A percentile compares a stretch with the other conserved stretches of the same genome.
Conservation (phyloP, 139 green algal genomes). For the Closterium sp. region DNA sequence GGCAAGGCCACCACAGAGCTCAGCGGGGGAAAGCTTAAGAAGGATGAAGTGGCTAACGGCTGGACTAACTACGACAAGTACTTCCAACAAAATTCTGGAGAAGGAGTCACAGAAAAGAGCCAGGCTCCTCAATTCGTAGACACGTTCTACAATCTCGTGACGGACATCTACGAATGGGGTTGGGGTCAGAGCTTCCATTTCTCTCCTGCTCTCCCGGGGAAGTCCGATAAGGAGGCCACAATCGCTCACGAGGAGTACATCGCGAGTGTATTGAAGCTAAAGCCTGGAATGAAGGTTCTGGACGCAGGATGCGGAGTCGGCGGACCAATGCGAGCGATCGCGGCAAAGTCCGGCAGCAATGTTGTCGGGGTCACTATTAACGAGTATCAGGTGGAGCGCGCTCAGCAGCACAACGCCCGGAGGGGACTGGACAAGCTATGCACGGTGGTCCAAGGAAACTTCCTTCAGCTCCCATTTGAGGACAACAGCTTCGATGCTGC, state of each 20-base stretch:
- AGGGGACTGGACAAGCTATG: constrained; percentile 66
- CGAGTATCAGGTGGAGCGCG: constrained; percentile 87
- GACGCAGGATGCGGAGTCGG: constrained; percentile 97
- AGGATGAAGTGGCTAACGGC: constrained; percentile 47
- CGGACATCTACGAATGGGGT: constrained; percentile 98
- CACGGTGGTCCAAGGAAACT: constrained; percentile 87
- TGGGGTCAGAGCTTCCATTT: constrained; percentile 99
- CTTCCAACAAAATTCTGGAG: constrained; percentile 47
- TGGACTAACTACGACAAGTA: constrained; percentile 55
- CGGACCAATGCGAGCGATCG: constrained; percentile 94
- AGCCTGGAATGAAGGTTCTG: constrained; percentile 73
- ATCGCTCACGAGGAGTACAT: constrained; percentile 77
- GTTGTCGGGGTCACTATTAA: constrained; percentile 98
- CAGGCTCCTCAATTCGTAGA: constrained; percentile 47
- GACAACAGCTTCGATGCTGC: constrained; percentile 82
- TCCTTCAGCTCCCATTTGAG: constrained; percentile 91
- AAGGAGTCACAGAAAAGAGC: constrained; percentile 32
- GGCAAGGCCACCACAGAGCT: constrained; percentile 39
- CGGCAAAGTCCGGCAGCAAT: constrained; percentile 68
- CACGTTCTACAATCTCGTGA: constrained; percentile 56
- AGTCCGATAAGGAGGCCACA: constrained; percentile 70
- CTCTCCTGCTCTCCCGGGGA: constrained; percentile 79
- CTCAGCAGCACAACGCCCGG: constrained; percentile 46
- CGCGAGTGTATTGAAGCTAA: constrained; percentile 66
- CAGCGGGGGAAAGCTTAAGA: constrained; percentile 1